A percentile compares a stretch with the other conserved stretches of the same genome.
These are phyloP conservation scores for Fagopyrum tataricum DNA, from an alignment of 148 eudicot species.

Conservation along the genomic window DNA sequence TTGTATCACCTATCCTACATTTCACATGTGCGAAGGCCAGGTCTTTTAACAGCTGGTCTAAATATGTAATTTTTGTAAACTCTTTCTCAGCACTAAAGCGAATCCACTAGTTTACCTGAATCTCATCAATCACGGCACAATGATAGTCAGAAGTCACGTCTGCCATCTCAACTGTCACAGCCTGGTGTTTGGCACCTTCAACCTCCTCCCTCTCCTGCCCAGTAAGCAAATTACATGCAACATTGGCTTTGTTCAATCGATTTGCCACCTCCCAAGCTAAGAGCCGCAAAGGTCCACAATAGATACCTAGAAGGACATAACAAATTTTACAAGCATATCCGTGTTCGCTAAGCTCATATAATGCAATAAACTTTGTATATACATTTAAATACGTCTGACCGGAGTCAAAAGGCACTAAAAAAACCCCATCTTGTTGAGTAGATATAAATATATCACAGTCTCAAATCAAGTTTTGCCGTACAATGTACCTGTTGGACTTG, in stretches of 20 bases:
- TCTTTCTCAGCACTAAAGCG: background rate
- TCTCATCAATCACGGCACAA: conserved; percentile 94
- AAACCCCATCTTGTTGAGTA: background rate
- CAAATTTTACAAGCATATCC: conserved; percentile 13
- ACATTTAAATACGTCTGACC: background rate
- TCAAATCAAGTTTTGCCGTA: conserved; percentile 4
- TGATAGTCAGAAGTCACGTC: conserved; percentile 64
- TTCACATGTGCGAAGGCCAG: conserved; percentile 2
- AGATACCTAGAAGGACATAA: conserved; percentile 50
- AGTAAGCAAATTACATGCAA: conserved; percentile 88
- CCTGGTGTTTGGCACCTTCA: conserved; percentile 80
- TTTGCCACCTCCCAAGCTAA: conserved; percentile 99
- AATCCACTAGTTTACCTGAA: conserved; percentile 55
- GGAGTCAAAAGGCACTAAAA: background rate
- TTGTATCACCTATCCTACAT: background rate
- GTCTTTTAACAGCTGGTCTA: background rate
- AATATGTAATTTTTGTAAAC: background rate
- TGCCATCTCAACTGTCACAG: conserved; percentile 97
- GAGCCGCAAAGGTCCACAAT: conserved; percentile 93
- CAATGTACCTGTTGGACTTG: conserved; percentile 71
- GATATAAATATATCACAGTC: background rate
- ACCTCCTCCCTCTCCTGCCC: conserved; percentile 92
- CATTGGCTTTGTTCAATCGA: conserved; percentile 72
- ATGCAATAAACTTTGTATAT: background rate
- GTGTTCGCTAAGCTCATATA: background rate